Evolutionary conservation across 2,329 filamentous ascomycete genomes (phyloP).

Genomic region (Aspergillus sp.): DNA sequence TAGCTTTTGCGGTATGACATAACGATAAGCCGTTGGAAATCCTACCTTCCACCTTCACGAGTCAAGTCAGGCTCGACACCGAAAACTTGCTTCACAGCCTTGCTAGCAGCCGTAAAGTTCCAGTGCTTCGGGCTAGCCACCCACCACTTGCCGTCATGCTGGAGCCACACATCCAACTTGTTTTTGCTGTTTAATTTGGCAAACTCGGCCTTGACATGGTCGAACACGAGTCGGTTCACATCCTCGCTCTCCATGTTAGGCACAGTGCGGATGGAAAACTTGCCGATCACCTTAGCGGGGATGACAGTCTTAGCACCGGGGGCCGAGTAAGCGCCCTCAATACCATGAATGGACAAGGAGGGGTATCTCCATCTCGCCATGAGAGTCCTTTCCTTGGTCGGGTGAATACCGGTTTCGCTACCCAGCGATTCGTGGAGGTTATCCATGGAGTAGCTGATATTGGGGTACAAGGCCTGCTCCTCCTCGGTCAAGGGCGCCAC

Average conservation of each 20-base stretch:
- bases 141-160: conserved; percentile 98
- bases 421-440: conserved; percentile 90
- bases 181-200: conserved; percentile 91
- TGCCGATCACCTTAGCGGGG: conserved; percentile 94
- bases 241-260: conserved; percentile 93
- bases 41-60: conserved; percentile 84
- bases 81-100: conserved; percentile 96
- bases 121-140: conserved; percentile 96
- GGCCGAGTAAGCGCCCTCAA: conserved; percentile 92
- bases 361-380: conserved; percentile 97
- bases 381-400: conserved; percentile 85
- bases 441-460: conserved; percentile 94
- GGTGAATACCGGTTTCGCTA: conserved; percentile 80
- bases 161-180: conserved; percentile 73
- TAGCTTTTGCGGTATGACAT: conserved; percentile 14
- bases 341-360: conserved; percentile 87
- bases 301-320: conserved; percentile 98
- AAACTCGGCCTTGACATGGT: conserved; percentile 80
- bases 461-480: conserved; percentile 82
- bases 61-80: conserved; percentile 92
- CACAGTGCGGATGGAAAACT: conserved; percentile 97
- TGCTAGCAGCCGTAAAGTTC: conserved; percentile 93
- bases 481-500: conserved; percentile 85
- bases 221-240: conserved; percentile 81
- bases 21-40: conserved; percentile 7